A percentile compares a stretch with the other conserved stretches of the same genome.
Evolutionary conservation across 495 filamentous ascomycete genomes (phyloP).

Genomic region (Penicillium cosmopolitanum): DNA sequence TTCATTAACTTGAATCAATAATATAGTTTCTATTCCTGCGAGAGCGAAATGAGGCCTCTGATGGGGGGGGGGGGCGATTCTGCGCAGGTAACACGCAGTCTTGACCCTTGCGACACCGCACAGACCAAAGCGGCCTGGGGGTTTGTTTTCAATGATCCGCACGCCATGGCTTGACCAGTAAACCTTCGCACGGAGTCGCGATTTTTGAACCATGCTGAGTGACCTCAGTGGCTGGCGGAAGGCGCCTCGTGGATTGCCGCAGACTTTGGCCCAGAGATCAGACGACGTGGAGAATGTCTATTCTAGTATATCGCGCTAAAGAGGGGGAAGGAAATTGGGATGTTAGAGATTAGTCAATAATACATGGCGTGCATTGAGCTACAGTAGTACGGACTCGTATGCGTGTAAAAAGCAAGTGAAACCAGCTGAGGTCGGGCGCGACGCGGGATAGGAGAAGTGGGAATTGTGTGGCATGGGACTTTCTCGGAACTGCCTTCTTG

Average conservation of each 20-base stretch:
- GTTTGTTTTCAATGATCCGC: slow-evolving; percentile 19
- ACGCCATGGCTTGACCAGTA: slow-evolving; percentile 19
- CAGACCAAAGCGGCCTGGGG: slow-evolving; percentile 12
- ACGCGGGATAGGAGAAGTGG: slow-evolving; percentile 1
- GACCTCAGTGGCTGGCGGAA: slow-evolving; percentile 31
- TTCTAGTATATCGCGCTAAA: slow-evolving; percentile 14
- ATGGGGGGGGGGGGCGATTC: too few relatives aligned
- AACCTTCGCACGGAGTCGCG: slow-evolving; percentile 9
- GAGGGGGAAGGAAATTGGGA: background rate
- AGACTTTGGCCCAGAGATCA: slow-evolving; percentile 5
- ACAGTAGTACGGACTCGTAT: background rate
- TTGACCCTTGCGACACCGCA: slow-evolving; percentile 1
- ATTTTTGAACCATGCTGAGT: slow-evolving; percentile 11
- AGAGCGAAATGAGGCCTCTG: too few relatives aligned
- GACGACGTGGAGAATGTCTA: background rate
- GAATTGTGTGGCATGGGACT: slow-evolving; percentile 1
- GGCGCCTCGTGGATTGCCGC: slow-evolving; percentile 19
- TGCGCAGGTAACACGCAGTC: background rate
- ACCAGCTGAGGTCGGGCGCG: background rate
- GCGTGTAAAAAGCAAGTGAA: slow-evolving; percentile 5
- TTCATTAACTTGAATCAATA: too few relatives aligned
- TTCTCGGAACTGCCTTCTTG: slow-evolving; percentile 31
- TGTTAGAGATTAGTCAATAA: background rate
- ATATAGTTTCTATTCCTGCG: too few relatives aligned
- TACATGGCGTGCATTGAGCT: slow-evolving; percentile 8